A percentile compares a stretch with the other conserved stretches of the same genome.
phyloP scores from a whole-genome alignment of 148 eudicot species.

The Arctostaphylos glauca region DNA sequence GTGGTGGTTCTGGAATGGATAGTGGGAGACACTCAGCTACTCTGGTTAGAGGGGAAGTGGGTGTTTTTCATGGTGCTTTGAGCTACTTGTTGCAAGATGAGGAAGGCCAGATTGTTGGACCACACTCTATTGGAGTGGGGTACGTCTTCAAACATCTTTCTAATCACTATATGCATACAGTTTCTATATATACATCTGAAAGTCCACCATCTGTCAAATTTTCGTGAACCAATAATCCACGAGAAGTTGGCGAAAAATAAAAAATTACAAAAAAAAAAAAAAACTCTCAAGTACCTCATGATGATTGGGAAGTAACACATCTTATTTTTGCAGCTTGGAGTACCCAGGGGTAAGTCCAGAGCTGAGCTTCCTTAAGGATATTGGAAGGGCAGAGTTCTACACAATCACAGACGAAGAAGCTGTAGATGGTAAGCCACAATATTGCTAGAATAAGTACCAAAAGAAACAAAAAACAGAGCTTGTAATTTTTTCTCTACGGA shows the following conservation, averaged over 20 bases:
- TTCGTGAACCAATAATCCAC: too few species aligned
- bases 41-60: slow-evolving; percentile 85
- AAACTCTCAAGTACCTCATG: not conserved
- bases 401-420: slow-evolving; percentile 73
- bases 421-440: slow-evolving; percentile 40
- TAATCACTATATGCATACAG: not conserved
- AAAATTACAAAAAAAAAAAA: too few species aligned
- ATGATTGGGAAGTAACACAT: not conserved
- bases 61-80: slow-evolving; percentile 96
- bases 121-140: slow-evolving; percentile 98
- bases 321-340: slow-evolving; percentile 46
- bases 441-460: not conserved
- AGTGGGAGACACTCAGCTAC: slow-evolving; percentile 86
- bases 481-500: not conserved
- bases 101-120: slow-evolving; percentile 91
- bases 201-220: too few species aligned
- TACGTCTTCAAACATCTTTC: slow-evolving; percentile 17
- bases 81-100: slow-evolving; percentile 94
- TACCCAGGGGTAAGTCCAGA: slow-evolving; percentile 87
- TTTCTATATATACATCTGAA: not conserved
- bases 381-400: slow-evolving; percentile 57
- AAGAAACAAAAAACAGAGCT: not conserved
- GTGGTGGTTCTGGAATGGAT: slow-evolving; percentile 76
- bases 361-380: slow-evolving; percentile 69
- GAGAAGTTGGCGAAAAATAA: too few species aligned